Evolutionary conservation across 106 monocot genomes (phyloP).

Genomic region (Phalaenopsis aphrodite): DNA sequence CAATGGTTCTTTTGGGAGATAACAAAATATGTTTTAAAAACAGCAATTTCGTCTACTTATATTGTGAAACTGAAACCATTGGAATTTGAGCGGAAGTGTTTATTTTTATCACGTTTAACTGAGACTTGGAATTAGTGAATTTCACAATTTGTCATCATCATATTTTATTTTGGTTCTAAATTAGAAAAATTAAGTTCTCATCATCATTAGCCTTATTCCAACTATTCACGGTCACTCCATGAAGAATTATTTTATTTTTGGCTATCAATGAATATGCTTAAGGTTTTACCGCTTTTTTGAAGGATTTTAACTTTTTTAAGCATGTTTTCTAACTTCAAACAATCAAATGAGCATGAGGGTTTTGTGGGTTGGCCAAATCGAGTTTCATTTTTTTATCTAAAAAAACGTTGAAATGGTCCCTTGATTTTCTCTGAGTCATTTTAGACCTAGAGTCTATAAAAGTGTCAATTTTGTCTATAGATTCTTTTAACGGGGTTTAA

Average conservation of each 20-base stretch:
- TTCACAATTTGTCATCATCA: not conserved
- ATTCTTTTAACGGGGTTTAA: too few relatives aligned
- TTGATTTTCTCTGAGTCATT: too few relatives aligned
- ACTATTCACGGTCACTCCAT: not conserved
- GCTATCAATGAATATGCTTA: not conserved
- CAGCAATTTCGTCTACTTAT: not conserved
- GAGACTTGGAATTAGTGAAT: not conserved
- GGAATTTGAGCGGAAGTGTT: not conserved
- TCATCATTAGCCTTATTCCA: not conserved
- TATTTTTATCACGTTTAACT: not conserved
- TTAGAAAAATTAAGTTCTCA: not conserved
- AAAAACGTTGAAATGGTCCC: too few relatives aligned
- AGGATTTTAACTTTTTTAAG: not conserved
- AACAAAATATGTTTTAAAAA: not conserved
- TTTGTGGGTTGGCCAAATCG: too few relatives aligned
- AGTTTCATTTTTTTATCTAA: too few relatives aligned
- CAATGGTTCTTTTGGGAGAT: not conserved
- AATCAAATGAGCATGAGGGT: not conserved
- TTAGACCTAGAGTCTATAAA: too few relatives aligned
- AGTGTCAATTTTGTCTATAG: too few relatives aligned
- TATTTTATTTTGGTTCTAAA: too few relatives aligned
- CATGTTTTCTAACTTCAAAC: not conserved
- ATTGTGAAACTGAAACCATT: not conserved
- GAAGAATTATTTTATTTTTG: not conserved
- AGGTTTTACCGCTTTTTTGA: not conserved